Percentiles rank a stretch among this genome's conserved stretches.
phyloP scores from a whole-genome alignment of 805 yeast species.

The Starmerella sp. region DNA sequence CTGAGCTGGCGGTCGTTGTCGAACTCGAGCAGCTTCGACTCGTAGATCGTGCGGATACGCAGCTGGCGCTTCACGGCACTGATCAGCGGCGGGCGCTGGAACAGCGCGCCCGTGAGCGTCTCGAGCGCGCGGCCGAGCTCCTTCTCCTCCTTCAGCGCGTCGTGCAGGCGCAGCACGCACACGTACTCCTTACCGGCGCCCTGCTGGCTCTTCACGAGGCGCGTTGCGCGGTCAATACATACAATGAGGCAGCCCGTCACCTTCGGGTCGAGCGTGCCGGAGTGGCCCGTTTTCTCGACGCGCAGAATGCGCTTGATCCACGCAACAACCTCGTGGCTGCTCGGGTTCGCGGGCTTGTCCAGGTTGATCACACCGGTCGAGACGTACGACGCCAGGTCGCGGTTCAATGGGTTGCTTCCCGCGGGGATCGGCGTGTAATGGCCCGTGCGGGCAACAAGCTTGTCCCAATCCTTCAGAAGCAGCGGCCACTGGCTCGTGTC shows the following conservation, averaged over 20 bases:
- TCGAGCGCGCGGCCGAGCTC: constrained; percentile 80
- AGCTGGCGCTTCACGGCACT: constrained; percentile 98
- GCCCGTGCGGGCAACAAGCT: constrained; percentile 85
- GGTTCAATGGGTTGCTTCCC: constrained; percentile 87
- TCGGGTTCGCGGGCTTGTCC: constrained; percentile 96
- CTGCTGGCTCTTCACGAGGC: constrained; percentile 96
- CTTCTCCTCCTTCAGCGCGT: constrained; percentile 79
- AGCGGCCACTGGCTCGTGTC: constrained; percentile 95
- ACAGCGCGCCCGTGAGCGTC: constrained; percentile 93
- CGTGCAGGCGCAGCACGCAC: constrained; percentile 92
- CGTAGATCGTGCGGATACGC: constrained; percentile 96
- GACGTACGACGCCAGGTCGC: constrained; percentile 82
- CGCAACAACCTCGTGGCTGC: constrained; percentile 98
- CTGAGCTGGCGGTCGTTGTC: constrained; percentile 94
- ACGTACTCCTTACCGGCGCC: constrained; percentile 99
- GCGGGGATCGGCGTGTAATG: constrained; percentile 97
- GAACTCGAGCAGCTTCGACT: constrained; percentile 87
- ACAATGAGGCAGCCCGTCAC: constrained; percentile 98
- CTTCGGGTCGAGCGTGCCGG: constrained; percentile 97
- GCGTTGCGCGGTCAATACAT: constrained; percentile 95
- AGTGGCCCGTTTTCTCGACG: constrained; percentile 96
- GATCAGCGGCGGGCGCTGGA: constrained; percentile 98
- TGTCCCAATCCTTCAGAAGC: constrained; percentile 84
- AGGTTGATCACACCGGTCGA: constrained; percentile 93
- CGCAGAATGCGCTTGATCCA: constrained; percentile 96